Base-by-base conservation (phyloP, 1,284 basidiomycete species). In the Xerocomus amazonicus region DNA sequence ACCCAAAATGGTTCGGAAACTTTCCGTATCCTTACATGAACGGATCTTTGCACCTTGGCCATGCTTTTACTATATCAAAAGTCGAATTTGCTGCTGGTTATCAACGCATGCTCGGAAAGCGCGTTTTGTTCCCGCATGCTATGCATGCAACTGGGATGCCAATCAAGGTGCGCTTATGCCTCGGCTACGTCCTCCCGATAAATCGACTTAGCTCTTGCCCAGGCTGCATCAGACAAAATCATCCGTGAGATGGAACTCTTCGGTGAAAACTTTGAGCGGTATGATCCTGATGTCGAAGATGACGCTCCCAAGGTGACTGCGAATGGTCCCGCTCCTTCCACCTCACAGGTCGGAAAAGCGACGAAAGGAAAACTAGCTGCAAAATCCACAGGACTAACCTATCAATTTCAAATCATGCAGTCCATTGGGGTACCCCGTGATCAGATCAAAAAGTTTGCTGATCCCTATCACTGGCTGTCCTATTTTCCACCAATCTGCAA, bases 361-460 rank as follows among this genome's bases (percentile, higher is more conserved):
- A 97, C 94, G 70, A 99, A 99, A 76, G 96, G 95, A 51, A 99
- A 99, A 73, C 73, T 98, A 26, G 81, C 83, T 29, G 92, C 92
- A 17, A 99, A 99, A 73, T 84, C 89, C 3, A 97, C 95, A 8
- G 96, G 96, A 3, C 78, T 93, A 59, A 89, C 87, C 50, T 99
- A 98, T 73, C 97, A 99, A 70, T 99, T 98, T 81, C 96, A 99
- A 77, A 99, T 99, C 69, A 90, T 99, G 85, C 88, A 96, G 69
- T 90, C 91, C 43, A 90, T 94, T 59, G 88, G 88, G 45, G 87
- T 99, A 10, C 90, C 93, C 23, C 81, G 87, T 44, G 70, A 77
- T 17, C 94, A 99, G 65, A 94, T 98, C 73, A 94, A 96, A 69
- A 87, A 92, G 68, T 99, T 99, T 60, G 92, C 95, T 17, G 93